Percentiles rank a stretch among this genome's conserved stretches.
phyloP scores from a whole-genome alignment of 2,329 filamentous ascomycete species.

The Phaeophleospora eucalypticola region DNA sequence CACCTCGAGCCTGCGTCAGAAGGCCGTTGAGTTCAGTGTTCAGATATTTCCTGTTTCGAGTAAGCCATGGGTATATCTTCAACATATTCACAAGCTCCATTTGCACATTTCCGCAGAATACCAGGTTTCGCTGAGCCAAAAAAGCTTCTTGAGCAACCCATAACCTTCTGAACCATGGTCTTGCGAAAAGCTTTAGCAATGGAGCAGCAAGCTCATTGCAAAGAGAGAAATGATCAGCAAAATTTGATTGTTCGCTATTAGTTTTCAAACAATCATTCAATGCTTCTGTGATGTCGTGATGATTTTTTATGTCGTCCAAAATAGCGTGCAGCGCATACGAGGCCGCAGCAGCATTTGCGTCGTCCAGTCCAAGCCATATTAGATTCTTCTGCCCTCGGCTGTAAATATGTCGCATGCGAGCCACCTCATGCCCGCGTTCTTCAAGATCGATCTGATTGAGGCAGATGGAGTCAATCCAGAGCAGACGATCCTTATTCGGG shows the following conservation, averaged over 20 bases:
- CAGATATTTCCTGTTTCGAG: background rate
- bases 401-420: slow-evolving; percentile 15
- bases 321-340: background rate
- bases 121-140: slow-evolving; percentile 2
- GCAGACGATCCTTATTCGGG: background rate
- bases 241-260: background rate
- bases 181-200: slow-evolving; percentile 4
- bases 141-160: slow-evolving; percentile 13
- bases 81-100: background rate
- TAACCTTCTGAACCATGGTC: slow-evolving; percentile 9
- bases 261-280: background rate
- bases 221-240: background rate
- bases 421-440: slow-evolving; percentile 13
- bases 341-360: background rate
- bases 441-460: slow-evolving; percentile 15
- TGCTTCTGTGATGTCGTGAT: background rate
- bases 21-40: background rate
- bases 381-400: background rate
- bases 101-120: background rate
- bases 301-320: background rate
- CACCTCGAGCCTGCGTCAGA: no score
- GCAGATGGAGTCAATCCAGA: slow-evolving; percentile 8
- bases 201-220: slow-evolving; percentile 1
- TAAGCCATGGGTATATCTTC: background rate
- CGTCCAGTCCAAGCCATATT: slow-evolving; percentile 1